These are phyloP conservation scores for Ascochyta rabiei DNA, from an alignment of 2,329 filamentous ascomycete species.

Conservation along the genomic window DNA sequence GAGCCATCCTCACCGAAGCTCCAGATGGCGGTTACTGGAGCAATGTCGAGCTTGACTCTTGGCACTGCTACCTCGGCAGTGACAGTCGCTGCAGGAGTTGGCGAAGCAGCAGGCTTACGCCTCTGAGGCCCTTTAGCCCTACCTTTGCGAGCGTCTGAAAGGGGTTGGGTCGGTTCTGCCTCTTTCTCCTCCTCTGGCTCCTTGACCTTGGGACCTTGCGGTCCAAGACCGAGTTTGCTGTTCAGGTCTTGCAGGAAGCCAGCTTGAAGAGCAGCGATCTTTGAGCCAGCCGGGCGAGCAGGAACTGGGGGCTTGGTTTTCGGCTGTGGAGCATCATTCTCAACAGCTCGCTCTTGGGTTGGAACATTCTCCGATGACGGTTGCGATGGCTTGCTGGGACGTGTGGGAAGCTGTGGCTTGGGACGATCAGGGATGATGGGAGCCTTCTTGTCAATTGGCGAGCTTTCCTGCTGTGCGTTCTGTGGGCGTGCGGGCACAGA, in stretches of 20 bases:
- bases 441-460: slow-evolving; percentile 58
- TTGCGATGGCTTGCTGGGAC: slow-evolving; percentile 60
- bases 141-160: slow-evolving; percentile 87
- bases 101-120: slow-evolving; percentile 68
- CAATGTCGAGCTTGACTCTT: slow-evolving; percentile 32
- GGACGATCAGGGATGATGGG: slow-evolving; percentile 63
- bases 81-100: slow-evolving; percentile 53
- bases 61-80: slow-evolving; percentile 46
- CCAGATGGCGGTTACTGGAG: slow-evolving; percentile 42
- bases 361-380: slow-evolving; percentile 50
- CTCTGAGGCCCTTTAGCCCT: slow-evolving; percentile 86
- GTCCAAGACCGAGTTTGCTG: slow-evolving; percentile 83
- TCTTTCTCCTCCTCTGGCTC: slow-evolving; percentile 65
- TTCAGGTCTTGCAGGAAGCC: slow-evolving; percentile 94
- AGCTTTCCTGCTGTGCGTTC: slow-evolving; percentile 42
- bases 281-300: slow-evolving; percentile 75
- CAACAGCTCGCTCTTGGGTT: slow-evolving; percentile 29
- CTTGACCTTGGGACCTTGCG: slow-evolving; percentile 78
- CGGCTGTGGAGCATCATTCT: slow-evolving; percentile 50
- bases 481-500: slow-evolving; percentile 44
- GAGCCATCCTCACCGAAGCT: slow-evolving; percentile 43
- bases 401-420: slow-evolving; percentile 68
- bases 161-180: slow-evolving; percentile 73
- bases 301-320: slow-evolving; percentile 88
- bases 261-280: slow-evolving; percentile 89